A percentile compares a stretch with the other conserved stretches of the same genome.
Conservation (phyloP, 2,329 filamentous ascomycete genomes). For the Cadophora malorum region DNA sequence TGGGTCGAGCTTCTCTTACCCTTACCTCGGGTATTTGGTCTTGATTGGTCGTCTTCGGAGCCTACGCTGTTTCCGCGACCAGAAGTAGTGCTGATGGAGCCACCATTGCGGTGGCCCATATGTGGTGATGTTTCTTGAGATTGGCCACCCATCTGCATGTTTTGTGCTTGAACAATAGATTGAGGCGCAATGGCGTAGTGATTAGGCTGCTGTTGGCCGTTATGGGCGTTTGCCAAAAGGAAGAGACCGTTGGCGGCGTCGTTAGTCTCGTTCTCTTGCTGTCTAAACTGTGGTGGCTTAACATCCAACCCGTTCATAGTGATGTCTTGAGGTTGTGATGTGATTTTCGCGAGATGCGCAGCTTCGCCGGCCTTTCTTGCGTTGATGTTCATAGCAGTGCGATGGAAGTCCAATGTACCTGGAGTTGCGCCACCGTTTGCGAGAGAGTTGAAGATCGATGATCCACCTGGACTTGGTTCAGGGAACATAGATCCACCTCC, state of each 20-base stretch:
- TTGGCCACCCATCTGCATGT: conserved; percentile 35
- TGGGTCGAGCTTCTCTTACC: conserved; percentile 67
- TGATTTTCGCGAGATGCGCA: conserved; percentile 47
- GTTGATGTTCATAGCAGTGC: conserved; percentile 83
- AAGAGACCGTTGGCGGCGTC: conserved; percentile 95
- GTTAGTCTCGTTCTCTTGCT: conserved; percentile 73
- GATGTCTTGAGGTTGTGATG: conserved; percentile 61
- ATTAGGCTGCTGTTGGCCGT: conserved; percentile 55
- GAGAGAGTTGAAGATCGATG: conserved; percentile 80
- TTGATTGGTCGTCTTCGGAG: conserved; percentile 74
- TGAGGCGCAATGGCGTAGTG: conserved; percentile 41
- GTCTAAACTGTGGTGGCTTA: conserved; percentile 71
- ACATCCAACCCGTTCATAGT: conserved; percentile 40
- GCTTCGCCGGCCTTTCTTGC: conserved; percentile 65
- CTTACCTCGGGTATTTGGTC: conserved; percentile 69
- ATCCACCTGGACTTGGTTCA: conserved; percentile 84
- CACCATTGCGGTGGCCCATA: conserved; percentile 55
- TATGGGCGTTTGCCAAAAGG: conserved; percentile 78
- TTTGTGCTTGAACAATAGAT: conserved; percentile 43
- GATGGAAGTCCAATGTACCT: conserved; percentile 90
- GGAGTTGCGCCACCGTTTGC: conserved; percentile 86
- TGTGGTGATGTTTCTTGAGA: conserved; percentile 52
- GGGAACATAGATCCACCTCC: conserved; percentile 98
- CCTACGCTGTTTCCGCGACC: conserved; percentile 68
- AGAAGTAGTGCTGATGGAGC: conserved; percentile 50